Base-by-base conservation (phyloP, 2,329 filamentous ascomycete species). In the Fusarium gaditjirri region DNA sequence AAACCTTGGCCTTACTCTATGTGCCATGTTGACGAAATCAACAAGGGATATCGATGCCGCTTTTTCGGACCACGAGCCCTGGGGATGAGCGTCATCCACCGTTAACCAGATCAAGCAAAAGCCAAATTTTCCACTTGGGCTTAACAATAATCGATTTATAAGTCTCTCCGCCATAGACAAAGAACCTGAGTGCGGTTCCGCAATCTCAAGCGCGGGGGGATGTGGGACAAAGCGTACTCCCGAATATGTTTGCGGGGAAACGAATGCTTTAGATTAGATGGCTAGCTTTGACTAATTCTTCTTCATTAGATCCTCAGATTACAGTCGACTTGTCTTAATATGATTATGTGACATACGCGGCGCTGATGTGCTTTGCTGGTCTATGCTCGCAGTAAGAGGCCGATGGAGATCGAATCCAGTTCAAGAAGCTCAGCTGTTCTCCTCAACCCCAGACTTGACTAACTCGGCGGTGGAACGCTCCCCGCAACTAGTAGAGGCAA, bases 131-230 rank as follows among this genome's bases (percentile, higher is more conserved):
- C 33, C 17, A 54, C 25, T 36, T 56, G 43, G 57, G 50, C 55
- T 59, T 41, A 41, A 53, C 29, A 53, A 29, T 23, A 13, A 27
- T 29, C 16, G 23, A 53, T 39, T n/a, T n/a, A 27, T 27, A 39
- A 53, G 49, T 53, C 23, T 21, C 49, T 52, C 49, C 33, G 49
- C 49, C 23, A n/a, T 52, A 25, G 31, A 50, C 31, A 25, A 17
- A n/a, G 14, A 27, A n/a, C 25, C 44, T 56, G 56, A 61, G 36
- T 62, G 65, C 70, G 70, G 70, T 66, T 72, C 70, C 69, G 70
- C 70, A 61, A 49, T 54, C 19, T 61, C 29, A 29, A 43, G 42
- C 49, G 68, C 67, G 67, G 68, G 67, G 68, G 69, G 55, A 61
- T 61, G 44, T 43, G 57, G 43, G 41, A 42, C 42, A 46, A 52